phyloP scores from a whole-genome alignment of 2,329 filamentous ascomycete genomes.

The Dactylellina haptotyla region DNA sequence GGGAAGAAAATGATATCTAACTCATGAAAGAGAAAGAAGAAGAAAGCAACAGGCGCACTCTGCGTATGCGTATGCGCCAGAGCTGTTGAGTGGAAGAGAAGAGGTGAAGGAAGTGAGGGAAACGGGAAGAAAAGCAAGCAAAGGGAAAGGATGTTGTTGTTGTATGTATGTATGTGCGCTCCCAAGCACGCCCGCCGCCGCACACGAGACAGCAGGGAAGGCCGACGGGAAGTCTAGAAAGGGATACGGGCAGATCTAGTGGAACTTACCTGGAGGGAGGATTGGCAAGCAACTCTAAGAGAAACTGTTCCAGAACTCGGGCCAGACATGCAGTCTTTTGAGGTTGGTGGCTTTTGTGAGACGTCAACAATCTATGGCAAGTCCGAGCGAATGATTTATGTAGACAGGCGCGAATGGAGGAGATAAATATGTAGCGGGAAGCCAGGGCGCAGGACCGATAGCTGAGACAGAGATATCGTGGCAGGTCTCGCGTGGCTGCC shows the following conservation, averaged over 20 bases:
- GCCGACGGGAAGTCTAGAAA: slow-evolving; percentile 35
- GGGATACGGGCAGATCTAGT: slow-evolving; percentile 48
- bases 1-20: background rate
- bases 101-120: background rate
- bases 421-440: slow-evolving; percentile 33
- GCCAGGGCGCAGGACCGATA: slow-evolving; percentile 43
- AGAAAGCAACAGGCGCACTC: slow-evolving; percentile 10
- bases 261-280: slow-evolving; percentile 51
- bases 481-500: slow-evolving; percentile 50
- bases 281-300: slow-evolving; percentile 14
- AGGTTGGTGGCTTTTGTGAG: slow-evolving; percentile 52
- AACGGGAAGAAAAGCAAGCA: background rate
- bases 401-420: slow-evolving; percentile 26
- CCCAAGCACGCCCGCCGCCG: background rate
- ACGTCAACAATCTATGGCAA: slow-evolving; percentile 43
- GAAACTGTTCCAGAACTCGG: slow-evolving; percentile 45
- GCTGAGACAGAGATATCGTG: slow-evolving; percentile 53
- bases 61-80: slow-evolving; percentile 18
- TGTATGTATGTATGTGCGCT: background rate
- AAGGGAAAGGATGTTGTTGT: background rate
- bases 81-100: no score
- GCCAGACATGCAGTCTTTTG: slow-evolving; percentile 40
- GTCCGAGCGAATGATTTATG: slow-evolving; percentile 29
- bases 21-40: background rate
- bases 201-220: slow-evolving; percentile 13